These are phyloP conservation scores for Trichoderma oligosporum DNA, from an alignment of 2,329 filamentous ascomycete species.

Conservation along the genomic window DNA sequence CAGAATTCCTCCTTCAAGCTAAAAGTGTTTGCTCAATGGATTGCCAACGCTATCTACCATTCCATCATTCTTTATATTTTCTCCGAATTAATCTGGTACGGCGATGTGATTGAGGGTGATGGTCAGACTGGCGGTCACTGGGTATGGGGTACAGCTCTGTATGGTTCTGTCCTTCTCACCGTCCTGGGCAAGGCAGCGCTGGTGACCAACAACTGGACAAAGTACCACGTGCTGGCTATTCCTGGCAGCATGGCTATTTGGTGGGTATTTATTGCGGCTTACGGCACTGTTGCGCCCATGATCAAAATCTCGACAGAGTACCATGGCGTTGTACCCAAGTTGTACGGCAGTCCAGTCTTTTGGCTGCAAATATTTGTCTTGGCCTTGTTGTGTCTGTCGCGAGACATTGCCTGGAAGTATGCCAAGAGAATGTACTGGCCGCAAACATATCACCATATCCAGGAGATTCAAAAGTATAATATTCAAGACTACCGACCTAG, in stretches of 20 bases:
- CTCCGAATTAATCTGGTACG: conserved; percentile 74
- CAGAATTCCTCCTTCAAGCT: conserved; percentile 90
- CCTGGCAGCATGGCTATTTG: conserved; percentile 89
- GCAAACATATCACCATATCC: conserved; percentile 94
- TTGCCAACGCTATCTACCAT: conserved; percentile 92
- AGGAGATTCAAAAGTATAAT: conserved; percentile 99
- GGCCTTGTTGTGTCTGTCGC: conserved; percentile 73
- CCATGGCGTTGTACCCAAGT: conserved; percentile 71
- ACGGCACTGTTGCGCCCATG: conserved; percentile 81
- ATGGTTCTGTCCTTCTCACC: conserved; percentile 88
- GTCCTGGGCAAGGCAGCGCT: conserved; percentile 92
- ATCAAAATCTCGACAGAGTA: conserved; percentile 80
- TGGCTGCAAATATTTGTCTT: conserved; percentile 86
- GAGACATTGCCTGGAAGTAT: conserved; percentile 97
- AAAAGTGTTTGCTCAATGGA: conserved; percentile 89
- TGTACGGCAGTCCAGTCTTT: conserved; percentile 80
- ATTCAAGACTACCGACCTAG: conserved; percentile 97
- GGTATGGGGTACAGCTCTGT: conserved; percentile 96
- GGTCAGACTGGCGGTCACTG: conserved; percentile 87
- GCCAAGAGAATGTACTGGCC: conserved; percentile 95
- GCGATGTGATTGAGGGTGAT: conserved; percentile 73
- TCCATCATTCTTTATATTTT: conserved; percentile 89
- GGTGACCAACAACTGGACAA: conserved; percentile 97
- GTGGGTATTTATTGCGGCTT: conserved; percentile 84
- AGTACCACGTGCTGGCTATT: conserved; percentile 93